A percentile compares a stretch with the other conserved stretches of the same genome.
These are phyloP conservation scores for Colletotrichum sp. DNA, from an alignment of 2,329 filamentous ascomycete species.

Conservation along the genomic window DNA sequence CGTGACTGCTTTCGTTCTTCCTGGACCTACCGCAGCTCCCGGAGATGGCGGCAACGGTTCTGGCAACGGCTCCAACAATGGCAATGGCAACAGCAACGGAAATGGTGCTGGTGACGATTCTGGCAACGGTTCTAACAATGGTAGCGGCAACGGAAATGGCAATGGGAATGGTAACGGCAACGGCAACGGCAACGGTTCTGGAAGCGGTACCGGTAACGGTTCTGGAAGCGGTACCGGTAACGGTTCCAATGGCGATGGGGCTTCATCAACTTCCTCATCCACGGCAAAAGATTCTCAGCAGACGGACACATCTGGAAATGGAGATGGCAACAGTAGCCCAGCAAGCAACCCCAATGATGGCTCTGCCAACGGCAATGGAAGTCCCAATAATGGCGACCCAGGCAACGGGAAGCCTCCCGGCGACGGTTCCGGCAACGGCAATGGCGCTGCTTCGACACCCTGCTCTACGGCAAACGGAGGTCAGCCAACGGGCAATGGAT, in stretches of 20 bases:
- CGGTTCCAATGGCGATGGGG: neutral
- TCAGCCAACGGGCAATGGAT: neutral
- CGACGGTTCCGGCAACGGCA: neutral
- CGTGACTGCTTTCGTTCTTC: slow-evolving; percentile 1
- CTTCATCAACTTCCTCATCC: neutral
- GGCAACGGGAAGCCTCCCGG: neutral
- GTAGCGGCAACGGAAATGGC: neutral
- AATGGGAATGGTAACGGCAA: neutral
- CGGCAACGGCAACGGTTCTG: too few species aligned
- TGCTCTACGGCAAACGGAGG: neutral
- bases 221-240: neutral
- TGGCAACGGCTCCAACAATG: neutral
- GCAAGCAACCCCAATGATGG: neutral
- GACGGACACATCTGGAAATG: neutral
- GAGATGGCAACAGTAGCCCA: neutral
- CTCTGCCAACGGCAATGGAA: neutral
- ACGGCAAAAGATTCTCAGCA: neutral
- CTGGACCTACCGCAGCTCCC: neutral
- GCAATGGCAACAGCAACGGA: neutral
- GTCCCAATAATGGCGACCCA: neutral
- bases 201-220: neutral
- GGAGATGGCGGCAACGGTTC: neutral
- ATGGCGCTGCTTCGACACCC: neutral
- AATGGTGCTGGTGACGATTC: neutral
- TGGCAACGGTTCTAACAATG: too few species aligned